Conservation (phyloP, 2,329 filamentous ascomycete species). For the Exserohilum rostratum region DNA sequence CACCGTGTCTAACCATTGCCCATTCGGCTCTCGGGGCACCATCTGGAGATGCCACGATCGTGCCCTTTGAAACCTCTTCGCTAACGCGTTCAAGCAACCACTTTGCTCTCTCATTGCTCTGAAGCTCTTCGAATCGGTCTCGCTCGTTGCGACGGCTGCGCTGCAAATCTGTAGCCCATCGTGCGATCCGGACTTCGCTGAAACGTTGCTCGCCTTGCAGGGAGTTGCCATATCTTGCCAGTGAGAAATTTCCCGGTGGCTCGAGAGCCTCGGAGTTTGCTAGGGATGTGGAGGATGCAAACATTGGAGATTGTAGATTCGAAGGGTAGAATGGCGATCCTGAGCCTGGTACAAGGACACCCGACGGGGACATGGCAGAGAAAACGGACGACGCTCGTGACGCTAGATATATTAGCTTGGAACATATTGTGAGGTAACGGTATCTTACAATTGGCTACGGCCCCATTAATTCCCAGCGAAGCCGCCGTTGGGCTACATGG, state of each 20-base stretch:
- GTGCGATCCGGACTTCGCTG: conserved; percentile 73
- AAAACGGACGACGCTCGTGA: conserved; percentile 46
- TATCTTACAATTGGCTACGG: conserved; percentile 33
- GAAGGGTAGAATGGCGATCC: conserved; percentile 44
- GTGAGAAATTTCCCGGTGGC: conserved; percentile 43
- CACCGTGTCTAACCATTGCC: conserved; percentile 38
- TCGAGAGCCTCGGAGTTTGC: conserved; percentile 34
- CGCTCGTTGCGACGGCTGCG: conserved; percentile 75
- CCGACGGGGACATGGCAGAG: conserved; percentile 45
- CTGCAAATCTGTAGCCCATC: conserved; percentile 83
- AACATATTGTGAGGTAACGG: background rate
- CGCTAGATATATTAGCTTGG: conserved; percentile 29
- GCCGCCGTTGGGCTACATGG: conserved; percentile 36
- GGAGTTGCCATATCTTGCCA: conserved; percentile 58
- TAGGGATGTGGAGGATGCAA: conserved; percentile 43
- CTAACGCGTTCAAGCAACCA: conserved; percentile 75
- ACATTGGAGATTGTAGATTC: conserved; percentile 44
- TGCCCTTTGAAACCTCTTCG: conserved; percentile 60
- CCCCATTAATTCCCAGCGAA: conserved; percentile 37
- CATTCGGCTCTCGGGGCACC: conserved; percentile 41
- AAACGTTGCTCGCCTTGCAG: conserved; percentile 63
- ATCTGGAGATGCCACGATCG: conserved; percentile 34
- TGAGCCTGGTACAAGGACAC: conserved; percentile 47
- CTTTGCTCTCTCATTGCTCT: conserved; percentile 65
- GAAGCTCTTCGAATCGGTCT: conserved; percentile 68